Conservation (phyloP, 108 stramenopile species). For the Stephanodiscus triporus region DNA sequence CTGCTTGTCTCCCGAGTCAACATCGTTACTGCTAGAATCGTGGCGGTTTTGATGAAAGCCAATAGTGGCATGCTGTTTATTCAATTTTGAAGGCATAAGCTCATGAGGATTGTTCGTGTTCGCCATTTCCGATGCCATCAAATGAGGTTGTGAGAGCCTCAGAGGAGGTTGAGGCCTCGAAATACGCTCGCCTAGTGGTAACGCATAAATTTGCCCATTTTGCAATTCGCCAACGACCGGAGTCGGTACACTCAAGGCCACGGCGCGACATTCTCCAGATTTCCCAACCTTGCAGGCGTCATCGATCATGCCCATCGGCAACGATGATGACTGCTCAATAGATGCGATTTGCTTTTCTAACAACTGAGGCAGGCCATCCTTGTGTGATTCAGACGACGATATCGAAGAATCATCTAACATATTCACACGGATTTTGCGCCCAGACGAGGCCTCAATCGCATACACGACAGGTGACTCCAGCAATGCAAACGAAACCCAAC, state of each 20-base stretch:
- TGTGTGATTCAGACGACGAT: slow-evolving; percentile 39
- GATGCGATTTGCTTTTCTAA: slow-evolving; percentile 45
- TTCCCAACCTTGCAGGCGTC: slow-evolving; percentile 22
- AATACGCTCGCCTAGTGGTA: slow-evolving; percentile 61
- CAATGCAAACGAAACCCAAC: slow-evolving; percentile 72
- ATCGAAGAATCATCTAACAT: slow-evolving; percentile 72
- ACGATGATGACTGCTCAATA: slow-evolving; percentile 18
- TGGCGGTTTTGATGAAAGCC: slow-evolving; percentile 30
- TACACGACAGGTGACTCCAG: slow-evolving; percentile 77
- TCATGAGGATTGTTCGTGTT: slow-evolving; percentile 18
- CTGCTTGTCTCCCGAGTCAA: slow-evolving; percentile 43
- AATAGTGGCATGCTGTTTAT: slow-evolving; percentile 32
- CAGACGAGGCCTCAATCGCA: slow-evolving; percentile 68
- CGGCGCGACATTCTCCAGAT: slow-evolving; percentile 25
- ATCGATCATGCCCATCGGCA: slow-evolving; percentile 5
- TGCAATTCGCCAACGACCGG: slow-evolving; percentile 70
- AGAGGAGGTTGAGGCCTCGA: slow-evolving; percentile 32
- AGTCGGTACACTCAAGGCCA: slow-evolving; percentile 26
- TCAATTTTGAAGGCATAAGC: slow-evolving; percentile 17
- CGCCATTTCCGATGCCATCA: slow-evolving; percentile 19
- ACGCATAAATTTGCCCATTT: slow-evolving; percentile 79
- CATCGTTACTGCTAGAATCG: slow-evolving; percentile 23
- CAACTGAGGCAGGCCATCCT: slow-evolving; percentile 21
- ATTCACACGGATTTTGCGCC: slow-evolving; percentile 60
- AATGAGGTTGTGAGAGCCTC: slow-evolving; percentile 38